Evolutionary conservation across 768 basidiomycete genomes (phyloP), one percentile per base, ranked within the genome.

Genomic region (Strobilomyces dryophilus): DNA sequence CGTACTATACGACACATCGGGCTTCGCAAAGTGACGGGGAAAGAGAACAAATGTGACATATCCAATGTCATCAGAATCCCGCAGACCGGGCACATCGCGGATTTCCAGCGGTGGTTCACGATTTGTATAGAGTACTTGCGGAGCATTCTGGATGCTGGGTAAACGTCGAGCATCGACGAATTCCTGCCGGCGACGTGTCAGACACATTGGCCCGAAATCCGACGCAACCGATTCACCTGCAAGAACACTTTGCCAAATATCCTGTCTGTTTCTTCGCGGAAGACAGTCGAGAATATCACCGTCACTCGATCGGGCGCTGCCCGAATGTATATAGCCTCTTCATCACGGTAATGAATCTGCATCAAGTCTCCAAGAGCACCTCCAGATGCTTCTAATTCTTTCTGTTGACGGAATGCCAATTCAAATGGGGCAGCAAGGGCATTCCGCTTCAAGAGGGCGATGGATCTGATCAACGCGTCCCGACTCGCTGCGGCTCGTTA

Each of bases 41-140:
- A 93, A 98, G 51, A 98, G 82, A 51, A 99, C 92, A 68, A 98
- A 98, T 4, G 95, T 98, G 20, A 98, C 92, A 70, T 98, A 98
- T 55, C 95, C 95, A 52, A 91, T 84, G 52, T 95, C 91, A 57
- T 98, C 95, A 2, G 84, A 81, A 62, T 82, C 81, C 57, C 85
- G 82, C 41, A 98, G 78, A 48, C 91, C 88, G 2, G 86, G 79
- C 1, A 98, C 74, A 63, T 94, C 85, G 36, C 94, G 80, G 53
- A 99, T 93, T 72, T 98, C 95, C n/a, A 97, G 80, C 0, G 97
- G 97, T 24, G 97, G 95, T 40, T 97, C 94, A 39, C 94, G 85
- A 63, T 87, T 95, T 11, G 91, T 89, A 71, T 97, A 98, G 11
- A 95, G 77, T 14, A 99, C 97, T 70, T 98, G 97, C 0, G 97